Percentiles rank a stretch among this genome's conserved stretches.
Conservation (phyloP, 2,329 filamentous ascomycete genomes). For the Hypomyces perniciosus region DNA sequence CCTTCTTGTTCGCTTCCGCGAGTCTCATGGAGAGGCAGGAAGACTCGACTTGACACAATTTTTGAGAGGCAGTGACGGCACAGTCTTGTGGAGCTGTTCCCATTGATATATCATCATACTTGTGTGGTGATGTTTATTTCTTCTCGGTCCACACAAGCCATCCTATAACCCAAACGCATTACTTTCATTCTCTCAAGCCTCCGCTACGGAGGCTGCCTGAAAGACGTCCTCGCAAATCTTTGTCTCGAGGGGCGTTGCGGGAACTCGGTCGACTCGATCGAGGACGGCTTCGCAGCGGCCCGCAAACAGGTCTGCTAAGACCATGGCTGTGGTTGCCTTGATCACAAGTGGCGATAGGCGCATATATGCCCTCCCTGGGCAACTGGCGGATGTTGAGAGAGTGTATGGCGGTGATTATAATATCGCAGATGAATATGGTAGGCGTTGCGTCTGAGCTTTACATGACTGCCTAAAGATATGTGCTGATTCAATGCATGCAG, state of each 20-base stretch:
- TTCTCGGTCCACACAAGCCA: not conserved
- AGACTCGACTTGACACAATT: not conserved
- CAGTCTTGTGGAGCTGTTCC: too few relatives aligned
- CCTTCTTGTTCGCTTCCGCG: too few relatives aligned
- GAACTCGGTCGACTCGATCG: constrained; percentile 14
- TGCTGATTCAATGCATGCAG: constrained; percentile 3
- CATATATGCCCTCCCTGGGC: constrained; percentile 13
- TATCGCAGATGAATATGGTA: not conserved
- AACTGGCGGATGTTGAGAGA: constrained; percentile 12
- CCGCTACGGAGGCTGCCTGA: constrained; percentile 12
- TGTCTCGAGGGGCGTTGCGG: constrained; percentile 22
- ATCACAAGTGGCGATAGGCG: constrained; percentile 13
- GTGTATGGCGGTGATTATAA: constrained; percentile 3
- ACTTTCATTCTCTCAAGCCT: not conserved
- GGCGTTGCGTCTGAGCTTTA: not conserved
- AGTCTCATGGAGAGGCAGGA: not conserved
- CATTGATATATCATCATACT: too few relatives aligned
- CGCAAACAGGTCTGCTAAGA: not conserved
- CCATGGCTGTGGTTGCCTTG: constrained; percentile 15
- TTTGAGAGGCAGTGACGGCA: too few relatives aligned
- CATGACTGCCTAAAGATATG: not conserved
- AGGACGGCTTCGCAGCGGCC: constrained; percentile 9
- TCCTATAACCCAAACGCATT: not conserved
- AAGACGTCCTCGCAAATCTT: constrained; percentile 25
- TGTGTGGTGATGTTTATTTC: too few relatives aligned